Percentiles rank a stretch among this genome's conserved stretches.
Conservation (phyloP, 2,329 filamentous ascomycete genomes). For the Claviceps africana region DNA sequence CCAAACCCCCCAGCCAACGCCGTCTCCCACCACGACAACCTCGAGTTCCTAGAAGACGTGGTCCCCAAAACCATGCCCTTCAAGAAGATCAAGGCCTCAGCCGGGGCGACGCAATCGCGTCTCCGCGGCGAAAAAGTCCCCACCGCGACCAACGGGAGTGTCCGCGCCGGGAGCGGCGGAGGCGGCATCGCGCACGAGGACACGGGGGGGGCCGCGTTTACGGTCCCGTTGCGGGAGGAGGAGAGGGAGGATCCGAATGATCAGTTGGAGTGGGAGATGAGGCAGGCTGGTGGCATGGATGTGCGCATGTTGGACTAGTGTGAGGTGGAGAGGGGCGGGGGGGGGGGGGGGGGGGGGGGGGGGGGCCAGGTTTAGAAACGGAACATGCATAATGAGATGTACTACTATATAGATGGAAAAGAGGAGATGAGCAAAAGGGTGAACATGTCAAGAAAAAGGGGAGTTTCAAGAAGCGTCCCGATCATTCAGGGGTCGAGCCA, state of each 20-base stretch:
- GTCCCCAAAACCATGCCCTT: slow-evolving; percentile 76
- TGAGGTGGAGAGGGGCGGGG: too few relatives aligned
- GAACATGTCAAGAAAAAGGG: too few relatives aligned
- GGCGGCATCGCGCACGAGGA: background rate
- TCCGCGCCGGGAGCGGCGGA: background rate
- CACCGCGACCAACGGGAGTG: slow-evolving; percentile 7
- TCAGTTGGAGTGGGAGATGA: background rate
- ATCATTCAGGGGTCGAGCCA: too few relatives aligned
- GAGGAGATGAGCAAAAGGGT: too few relatives aligned
- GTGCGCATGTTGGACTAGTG: background rate
- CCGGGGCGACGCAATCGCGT: slow-evolving; percentile 34
- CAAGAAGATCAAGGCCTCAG: slow-evolving; percentile 59
- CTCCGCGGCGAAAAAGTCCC: slow-evolving; percentile 23
- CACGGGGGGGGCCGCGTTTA: slow-evolving; percentile 4
- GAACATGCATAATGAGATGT: background rate
- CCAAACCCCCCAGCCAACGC: slow-evolving; percentile 49
- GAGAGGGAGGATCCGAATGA: slow-evolving; percentile 31
- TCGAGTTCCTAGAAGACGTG: slow-evolving; percentile 86
- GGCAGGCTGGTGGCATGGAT: background rate
- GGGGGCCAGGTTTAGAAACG: too few relatives aligned
- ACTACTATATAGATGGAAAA: background rate
- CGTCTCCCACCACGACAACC: slow-evolving; percentile 75
- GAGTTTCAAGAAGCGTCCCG: too few relatives aligned
- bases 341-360: too few relatives aligned
- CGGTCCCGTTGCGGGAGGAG: slow-evolving; percentile 11